Conservation (phyloP, 768 basidiomycete genomes). For the Gymnopilus dilepis region DNA sequence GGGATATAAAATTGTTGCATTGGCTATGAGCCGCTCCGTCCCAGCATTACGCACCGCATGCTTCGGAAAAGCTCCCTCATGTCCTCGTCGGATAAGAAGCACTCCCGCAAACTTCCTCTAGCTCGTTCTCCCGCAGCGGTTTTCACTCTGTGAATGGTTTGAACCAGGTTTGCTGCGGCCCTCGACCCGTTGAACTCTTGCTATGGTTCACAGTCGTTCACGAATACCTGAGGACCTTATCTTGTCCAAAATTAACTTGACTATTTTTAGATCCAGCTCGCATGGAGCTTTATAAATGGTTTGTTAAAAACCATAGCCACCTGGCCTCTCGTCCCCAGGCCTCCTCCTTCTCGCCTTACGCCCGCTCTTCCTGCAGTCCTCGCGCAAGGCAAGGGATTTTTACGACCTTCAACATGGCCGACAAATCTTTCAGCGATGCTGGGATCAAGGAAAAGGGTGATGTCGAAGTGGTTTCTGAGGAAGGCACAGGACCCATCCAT, state of each 20-base stretch:
- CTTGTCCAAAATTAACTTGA: background rate
- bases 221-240: background rate
- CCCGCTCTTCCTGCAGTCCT: background rate
- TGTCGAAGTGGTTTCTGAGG: background rate
- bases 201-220: too few relatives aligned
- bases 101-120: too few relatives aligned
- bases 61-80: too few relatives aligned
- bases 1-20: too few relatives aligned
- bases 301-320: background rate
- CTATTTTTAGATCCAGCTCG: background rate
- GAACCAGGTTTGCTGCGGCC: too few relatives aligned
- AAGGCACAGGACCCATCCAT: background rate
- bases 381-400: background rate
- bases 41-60: too few relatives aligned
- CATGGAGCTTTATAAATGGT: background rate
- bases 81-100: too few relatives aligned
- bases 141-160: too few relatives aligned
- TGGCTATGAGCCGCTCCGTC: too few relatives aligned
- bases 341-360: slow-evolving; percentile 3
- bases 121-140: too few relatives aligned
- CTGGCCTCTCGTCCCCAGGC: background rate
- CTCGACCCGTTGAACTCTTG: too few relatives aligned
- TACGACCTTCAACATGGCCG: background rate
- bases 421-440: background rate
- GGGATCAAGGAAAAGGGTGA: slow-evolving; percentile 6